Evolutionary conservation across 805 yeast genomes (phyloP), one percentile per base, ranked within the genome.

Genomic region (Maudiozyma turicensis): DNA sequence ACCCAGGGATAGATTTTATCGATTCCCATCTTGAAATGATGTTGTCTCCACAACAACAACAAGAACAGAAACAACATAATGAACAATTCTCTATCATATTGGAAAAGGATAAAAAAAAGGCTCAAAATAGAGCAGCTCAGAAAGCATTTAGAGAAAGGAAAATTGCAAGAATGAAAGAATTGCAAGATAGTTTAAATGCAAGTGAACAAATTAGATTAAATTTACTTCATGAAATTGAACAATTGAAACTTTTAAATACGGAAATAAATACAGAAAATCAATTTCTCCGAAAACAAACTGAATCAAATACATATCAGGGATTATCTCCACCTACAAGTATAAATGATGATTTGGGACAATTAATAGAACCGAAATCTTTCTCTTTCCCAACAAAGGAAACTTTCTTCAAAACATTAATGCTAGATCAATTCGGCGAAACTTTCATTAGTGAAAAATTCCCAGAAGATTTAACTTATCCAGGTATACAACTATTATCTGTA

Each of bases 91-190:
- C 26, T 40, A 32, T 10, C 6, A 8, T 28, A 10, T 76, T 80
- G 51, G 57, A 77, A 6, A 73, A 73, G 26, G 68, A 74, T 54
- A 80, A 78, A 60, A 74, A 86, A 44, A 84, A 81, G 58, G 89
- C 89, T 2, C 91, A 84, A 63, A 86, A 86, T 61, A 71, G 95
- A 58, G 90, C 90, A 9, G 95, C 95, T 0, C 95, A 86, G 66
- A 71, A 89, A 55, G 95, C 95, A 3, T 86, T 85, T 64, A 71
- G 95, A 51, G 91, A 86, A 65, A 77, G 95, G 46, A 84, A 84
- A 64, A 93, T 84, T 61, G 77, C 78, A 49, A 80, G 76, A 57
- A 65, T 84, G 52, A 83, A 81, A 60, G 88, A 84, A 58, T 71
- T 87, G 43, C 82, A 83, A 54, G 68, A 68, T 6, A 80, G 78